These are phyloP conservation scores for Tinospora cordifolia DNA, from an alignment of 164 flowering plant species.

Conservation along the genomic window DNA sequence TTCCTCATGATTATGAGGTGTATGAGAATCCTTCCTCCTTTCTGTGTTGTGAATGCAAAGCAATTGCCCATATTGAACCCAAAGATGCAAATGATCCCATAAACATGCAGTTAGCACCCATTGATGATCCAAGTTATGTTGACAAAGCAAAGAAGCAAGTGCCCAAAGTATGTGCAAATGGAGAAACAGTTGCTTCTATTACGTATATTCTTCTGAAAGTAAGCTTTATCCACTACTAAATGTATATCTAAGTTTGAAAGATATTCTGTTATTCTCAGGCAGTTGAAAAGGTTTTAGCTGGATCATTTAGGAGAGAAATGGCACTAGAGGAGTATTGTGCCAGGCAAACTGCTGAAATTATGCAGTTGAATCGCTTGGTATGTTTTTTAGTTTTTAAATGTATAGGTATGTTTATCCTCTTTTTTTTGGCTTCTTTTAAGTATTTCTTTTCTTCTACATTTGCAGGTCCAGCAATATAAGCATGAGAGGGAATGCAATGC, in stretches of 20 bases:
- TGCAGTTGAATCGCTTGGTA: conserved; percentile 86
- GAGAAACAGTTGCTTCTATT: neutral
- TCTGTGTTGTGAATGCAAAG: conserved; percentile 63
- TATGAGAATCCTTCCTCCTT: conserved; percentile 17
- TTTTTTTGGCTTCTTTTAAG: neutral
- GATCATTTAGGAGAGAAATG: conserved; percentile 94
- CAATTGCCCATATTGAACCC: conserved; percentile 23
- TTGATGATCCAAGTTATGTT: conserved; percentile 25
- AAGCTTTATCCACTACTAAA: neutral
- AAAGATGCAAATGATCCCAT: conserved; percentile 33
- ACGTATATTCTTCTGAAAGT: neutral
- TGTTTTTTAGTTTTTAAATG: conserved; percentile 7
- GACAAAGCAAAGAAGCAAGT: conserved; percentile 57
- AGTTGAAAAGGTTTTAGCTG: conserved; percentile 93
- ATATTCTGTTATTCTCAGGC: conserved; percentile 39
- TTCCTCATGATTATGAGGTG: conserved; percentile 24
- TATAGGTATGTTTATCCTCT: neutral
- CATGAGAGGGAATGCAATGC: conserved; percentile 98
- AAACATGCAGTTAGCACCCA: conserved; percentile 53
- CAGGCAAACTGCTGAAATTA: conserved; percentile 74
- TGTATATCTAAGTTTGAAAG: neutral
- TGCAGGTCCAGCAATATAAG: conserved; percentile 88
- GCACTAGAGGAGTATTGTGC: conserved; percentile 81
- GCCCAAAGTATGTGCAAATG: conserved; percentile 57
- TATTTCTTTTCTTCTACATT: neutral